A percentile compares a stretch with the other conserved stretches of the same genome.
phyloP scores from a whole-genome alignment of 169 alveolate species.

The Perkinsus chesapeaki region DNA sequence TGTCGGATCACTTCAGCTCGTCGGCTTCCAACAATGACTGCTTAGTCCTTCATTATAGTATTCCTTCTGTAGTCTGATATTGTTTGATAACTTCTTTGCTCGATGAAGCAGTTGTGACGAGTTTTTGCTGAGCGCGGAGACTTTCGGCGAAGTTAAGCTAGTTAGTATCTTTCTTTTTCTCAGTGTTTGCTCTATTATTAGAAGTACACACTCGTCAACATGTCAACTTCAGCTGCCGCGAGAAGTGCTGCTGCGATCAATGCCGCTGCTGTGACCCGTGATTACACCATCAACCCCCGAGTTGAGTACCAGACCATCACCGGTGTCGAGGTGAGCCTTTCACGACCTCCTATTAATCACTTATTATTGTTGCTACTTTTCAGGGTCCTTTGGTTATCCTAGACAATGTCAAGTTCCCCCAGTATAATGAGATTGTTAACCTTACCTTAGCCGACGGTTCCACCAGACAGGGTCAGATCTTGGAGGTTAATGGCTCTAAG shows the following conservation, averaged over 20 bases:
- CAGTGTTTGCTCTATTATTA: not conserved
- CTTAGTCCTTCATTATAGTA: too few relatives aligned
- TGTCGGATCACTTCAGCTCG: not conserved
- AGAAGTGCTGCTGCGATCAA: conserved; percentile 9
- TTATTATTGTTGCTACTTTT: not conserved
- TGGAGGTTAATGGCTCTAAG: conserved; percentile 93
- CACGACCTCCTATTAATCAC: not conserved
- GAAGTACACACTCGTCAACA: not conserved
- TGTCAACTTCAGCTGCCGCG: not conserved
- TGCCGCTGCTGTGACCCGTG: conserved; percentile 81
- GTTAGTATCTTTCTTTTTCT: not conserved
- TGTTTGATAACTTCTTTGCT: too few relatives aligned
- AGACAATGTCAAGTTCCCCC: conserved; percentile 98
- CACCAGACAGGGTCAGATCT: conserved; percentile 92
- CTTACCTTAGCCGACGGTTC: conserved; percentile 90
- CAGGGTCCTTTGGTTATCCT: conserved; percentile 96
- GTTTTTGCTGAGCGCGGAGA: too few relatives aligned
- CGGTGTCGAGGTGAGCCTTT: conserved; percentile 40
- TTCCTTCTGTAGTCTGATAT: too few relatives aligned
- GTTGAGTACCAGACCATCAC: conserved; percentile 92
- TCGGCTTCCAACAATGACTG: not conserved
- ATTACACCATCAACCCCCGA: conserved; percentile 85
- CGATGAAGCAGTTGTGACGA: too few relatives aligned
- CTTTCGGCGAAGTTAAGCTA: too few relatives aligned
- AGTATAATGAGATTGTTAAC: conserved; percentile 91